Evolutionary conservation across 345 rosid species (phyloP).

Genomic region (Arabis hirsuta): DNA sequence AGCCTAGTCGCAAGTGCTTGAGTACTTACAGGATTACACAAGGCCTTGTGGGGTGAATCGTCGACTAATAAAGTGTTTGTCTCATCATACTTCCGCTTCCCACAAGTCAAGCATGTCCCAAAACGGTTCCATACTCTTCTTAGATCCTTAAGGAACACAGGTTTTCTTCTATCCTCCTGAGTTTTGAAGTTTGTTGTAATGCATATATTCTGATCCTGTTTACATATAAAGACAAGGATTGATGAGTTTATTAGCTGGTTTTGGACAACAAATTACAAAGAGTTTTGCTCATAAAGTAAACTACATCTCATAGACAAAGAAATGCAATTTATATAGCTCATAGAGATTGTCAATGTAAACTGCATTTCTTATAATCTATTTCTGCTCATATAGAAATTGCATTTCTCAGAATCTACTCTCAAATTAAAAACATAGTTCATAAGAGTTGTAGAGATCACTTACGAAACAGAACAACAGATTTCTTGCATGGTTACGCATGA

Average conservation of each 20-base stretch:
- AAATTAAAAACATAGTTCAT: background rate
- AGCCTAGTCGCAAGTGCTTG: slow-evolving; percentile 1
- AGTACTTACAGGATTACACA: slow-evolving; percentile 76
- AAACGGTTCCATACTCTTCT: slow-evolving; percentile 63
- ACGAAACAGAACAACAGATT: slow-evolving; percentile 38
- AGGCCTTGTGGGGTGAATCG: slow-evolving; percentile 87
- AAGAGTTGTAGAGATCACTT: slow-evolving; percentile 28
- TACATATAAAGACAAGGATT: slow-evolving; percentile 12
- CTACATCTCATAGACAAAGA: slow-evolving; percentile 11
- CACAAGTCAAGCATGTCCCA: slow-evolving; percentile 57
- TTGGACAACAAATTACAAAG: background rate
- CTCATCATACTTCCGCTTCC: slow-evolving; percentile 62
- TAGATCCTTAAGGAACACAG: slow-evolving; percentile 79
- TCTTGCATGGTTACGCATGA: slow-evolving; percentile 30
- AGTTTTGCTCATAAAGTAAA: slow-evolving; percentile 9
- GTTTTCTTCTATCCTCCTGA: slow-evolving; percentile 59
- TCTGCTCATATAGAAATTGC: slow-evolving; percentile 1
- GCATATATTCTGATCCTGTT: slow-evolving; percentile 67
- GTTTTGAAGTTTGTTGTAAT: slow-evolving; percentile 57
- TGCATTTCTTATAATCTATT: background rate
- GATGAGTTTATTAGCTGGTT: slow-evolving; percentile 19
- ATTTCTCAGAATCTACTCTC: slow-evolving; percentile 3
- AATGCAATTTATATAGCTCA: slow-evolving; percentile 8
- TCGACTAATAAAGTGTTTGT: slow-evolving; percentile 80
- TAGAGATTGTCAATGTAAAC: slow-evolving; percentile 3